These are phyloP conservation scores for Neostapfia colusana DNA, from an alignment of 176 grass and related monocot species.

Conservation along the genomic window DNA sequence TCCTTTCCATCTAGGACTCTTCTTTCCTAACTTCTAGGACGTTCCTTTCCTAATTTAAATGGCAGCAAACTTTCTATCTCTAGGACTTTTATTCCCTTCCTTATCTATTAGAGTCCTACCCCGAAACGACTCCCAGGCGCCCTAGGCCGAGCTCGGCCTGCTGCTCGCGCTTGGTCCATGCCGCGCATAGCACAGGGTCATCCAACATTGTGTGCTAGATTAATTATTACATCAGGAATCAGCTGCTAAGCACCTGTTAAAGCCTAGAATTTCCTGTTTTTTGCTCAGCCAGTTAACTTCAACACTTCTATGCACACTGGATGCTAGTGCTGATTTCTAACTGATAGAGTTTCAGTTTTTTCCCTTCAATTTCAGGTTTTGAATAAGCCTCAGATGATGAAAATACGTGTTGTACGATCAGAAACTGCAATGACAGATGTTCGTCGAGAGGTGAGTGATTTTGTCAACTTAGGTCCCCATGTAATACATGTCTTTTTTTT, in stretches of 20 bases:
- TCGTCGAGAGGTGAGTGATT: constrained; percentile 73
- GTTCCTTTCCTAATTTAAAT: too few species aligned
- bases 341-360: constrained; percentile 40
- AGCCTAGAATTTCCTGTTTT: background rate
- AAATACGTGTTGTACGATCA: constrained; percentile 63
- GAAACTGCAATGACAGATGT: constrained; percentile 99
- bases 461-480: constrained; percentile 9
- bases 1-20: too few species aligned
- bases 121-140: too few species aligned
- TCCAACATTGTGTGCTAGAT: too few species aligned
- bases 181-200: too few species aligned
- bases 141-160: too few species aligned
- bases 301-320: background rate
- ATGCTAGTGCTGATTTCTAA: constrained; percentile 7
- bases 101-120: too few species aligned
- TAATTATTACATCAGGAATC: constrained; percentile 8
- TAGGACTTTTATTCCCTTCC: too few species aligned
- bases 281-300: background rate
- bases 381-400: constrained; percentile 72
- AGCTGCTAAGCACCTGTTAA: background rate
- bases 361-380: constrained; percentile 53
- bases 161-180: too few species aligned
- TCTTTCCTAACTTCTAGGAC: too few species aligned
- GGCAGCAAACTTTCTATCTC: too few species aligned
- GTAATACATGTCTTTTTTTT: constrained; percentile 16